Percentiles rank a stretch among this genome's conserved stretches.
Conservation (phyloP, 2,329 filamentous ascomycete species). For the Beauveria asiatica region DNA sequence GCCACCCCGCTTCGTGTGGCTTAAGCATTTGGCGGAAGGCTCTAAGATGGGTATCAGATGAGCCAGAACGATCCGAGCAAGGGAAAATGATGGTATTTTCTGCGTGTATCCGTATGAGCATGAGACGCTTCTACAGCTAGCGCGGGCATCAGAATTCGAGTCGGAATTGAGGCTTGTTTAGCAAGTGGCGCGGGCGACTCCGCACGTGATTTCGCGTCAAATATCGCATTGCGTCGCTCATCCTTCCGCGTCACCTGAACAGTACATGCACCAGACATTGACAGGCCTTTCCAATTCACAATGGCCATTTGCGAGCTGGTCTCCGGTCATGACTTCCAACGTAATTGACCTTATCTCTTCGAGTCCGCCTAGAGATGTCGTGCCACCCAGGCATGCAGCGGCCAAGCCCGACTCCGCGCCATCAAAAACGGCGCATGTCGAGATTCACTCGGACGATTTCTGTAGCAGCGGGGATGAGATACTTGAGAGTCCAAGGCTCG, state of each 20-base stretch:
- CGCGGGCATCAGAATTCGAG: too few species aligned
- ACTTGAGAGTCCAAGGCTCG: background rate
- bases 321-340: slow-evolving; percentile 21
- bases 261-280: background rate
- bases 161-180: background rate
- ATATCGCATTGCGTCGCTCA: background rate
- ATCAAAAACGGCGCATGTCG: background rate
- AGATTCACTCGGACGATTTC: slow-evolving; percentile 8
- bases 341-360: slow-evolving; percentile 31
- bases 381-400: background rate
- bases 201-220: slow-evolving; percentile 4
- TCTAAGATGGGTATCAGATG: too few species aligned
- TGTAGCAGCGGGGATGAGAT: slow-evolving; percentile 2
- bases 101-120: too few species aligned
- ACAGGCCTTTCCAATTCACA: background rate
- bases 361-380: slow-evolving; percentile 19
- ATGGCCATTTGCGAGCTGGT: slow-evolving; percentile 4
- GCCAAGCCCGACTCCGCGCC: background rate
- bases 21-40: background rate
- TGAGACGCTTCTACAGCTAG: too few species aligned
- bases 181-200: background rate
- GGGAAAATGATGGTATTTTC: background rate
- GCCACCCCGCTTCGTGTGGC: background rate
- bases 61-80: background rate
- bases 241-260: background rate